phyloP scores from a whole-genome alignment of 257 asterid species.

The Rubia yunnanensis region DNA sequence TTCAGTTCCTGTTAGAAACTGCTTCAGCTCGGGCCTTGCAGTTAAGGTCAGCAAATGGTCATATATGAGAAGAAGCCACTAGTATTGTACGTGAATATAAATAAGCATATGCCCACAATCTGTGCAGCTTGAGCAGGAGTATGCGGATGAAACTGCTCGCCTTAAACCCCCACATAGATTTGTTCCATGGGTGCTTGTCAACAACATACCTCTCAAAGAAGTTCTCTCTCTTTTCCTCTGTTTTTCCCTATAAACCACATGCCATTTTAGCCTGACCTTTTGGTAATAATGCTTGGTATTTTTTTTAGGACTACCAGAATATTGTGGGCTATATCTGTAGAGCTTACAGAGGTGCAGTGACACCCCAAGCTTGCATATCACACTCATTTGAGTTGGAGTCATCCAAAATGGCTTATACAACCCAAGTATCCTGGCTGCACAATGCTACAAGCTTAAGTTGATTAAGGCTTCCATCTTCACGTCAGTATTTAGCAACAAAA shows the following conservation, averaged over 20 bases:
- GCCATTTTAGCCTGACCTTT: neutral
- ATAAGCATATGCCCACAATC: neutral
- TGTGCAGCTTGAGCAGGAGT: slow-evolving; percentile 57
- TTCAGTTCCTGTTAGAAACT: slow-evolving; percentile 38
- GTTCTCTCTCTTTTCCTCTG: slow-evolving; percentile 5
- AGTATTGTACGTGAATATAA: neutral
- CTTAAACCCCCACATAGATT: slow-evolving; percentile 71
- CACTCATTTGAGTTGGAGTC: slow-evolving; percentile 20
- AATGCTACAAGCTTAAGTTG: slow-evolving; percentile 12
- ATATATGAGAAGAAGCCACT: neutral
- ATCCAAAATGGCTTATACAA: neutral
- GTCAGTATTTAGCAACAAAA: no score
- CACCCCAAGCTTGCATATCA: slow-evolving; percentile 49
- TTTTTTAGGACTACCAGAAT: slow-evolving; percentile 52
- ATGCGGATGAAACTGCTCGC: slow-evolving; percentile 60
- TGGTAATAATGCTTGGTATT: neutral
- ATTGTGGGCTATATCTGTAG: slow-evolving; percentile 54
- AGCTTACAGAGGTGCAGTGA: slow-evolving; percentile 50
- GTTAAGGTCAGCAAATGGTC: slow-evolving; percentile 30
- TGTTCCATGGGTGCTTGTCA: slow-evolving; percentile 93
- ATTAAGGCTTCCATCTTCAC: neutral
- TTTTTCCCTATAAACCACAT: neutral
- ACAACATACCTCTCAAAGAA: slow-evolving; percentile 60
- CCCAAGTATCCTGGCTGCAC: neutral
- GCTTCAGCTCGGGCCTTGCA: slow-evolving; percentile 57